Percentiles rank a stretch among this genome's conserved stretches.
These are phyloP conservation scores for Aspergillus pseudoviridinutans DNA, from an alignment of 2,329 filamentous ascomycete genomes.

Conservation along the genomic window DNA sequence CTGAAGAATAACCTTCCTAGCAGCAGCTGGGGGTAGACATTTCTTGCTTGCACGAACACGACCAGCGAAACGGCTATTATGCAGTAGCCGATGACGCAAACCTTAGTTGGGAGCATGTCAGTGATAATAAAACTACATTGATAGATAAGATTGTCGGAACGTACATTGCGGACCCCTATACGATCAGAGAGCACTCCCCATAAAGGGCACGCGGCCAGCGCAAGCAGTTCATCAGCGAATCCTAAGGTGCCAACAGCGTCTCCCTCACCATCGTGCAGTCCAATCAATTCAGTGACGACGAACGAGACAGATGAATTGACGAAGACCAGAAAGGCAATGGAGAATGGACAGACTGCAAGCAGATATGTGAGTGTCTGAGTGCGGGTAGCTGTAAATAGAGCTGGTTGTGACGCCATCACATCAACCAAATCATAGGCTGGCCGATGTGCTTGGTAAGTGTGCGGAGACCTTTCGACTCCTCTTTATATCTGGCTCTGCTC, in stretches of 20 bases:
- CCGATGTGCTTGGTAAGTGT: not conserved
- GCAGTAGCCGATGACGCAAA: constrained; percentile 69
- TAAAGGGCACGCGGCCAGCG: constrained; percentile 45
- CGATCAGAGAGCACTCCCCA: constrained; percentile 50
- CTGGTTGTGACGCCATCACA: constrained; percentile 27
- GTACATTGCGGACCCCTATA: constrained; percentile 46
- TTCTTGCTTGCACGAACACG: constrained; percentile 77
- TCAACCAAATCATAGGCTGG: not conserved
- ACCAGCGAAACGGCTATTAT: constrained; percentile 75
- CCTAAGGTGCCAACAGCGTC: constrained; percentile 56
- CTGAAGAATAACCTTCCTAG: constrained; percentile 84
- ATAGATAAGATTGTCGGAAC: constrained; percentile 11
- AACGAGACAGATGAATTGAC: constrained; percentile 62
- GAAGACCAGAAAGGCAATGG: constrained; percentile 63
- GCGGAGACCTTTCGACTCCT: not conserved
- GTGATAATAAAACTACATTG: not conserved
- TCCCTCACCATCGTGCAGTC: constrained; percentile 52
- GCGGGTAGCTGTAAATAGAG: constrained; percentile 54
- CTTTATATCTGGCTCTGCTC: not conserved
- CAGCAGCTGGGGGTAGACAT: constrained; percentile 85
- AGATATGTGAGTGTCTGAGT: constrained; percentile 58
- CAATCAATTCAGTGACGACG: constrained; percentile 61
- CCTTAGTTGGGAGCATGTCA: constrained; percentile 26
- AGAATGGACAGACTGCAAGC: constrained; percentile 60
- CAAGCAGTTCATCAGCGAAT: constrained; percentile 49